Conservation (phyloP, 2,329 filamentous ascomycete species). For the Aspergillus sp. region DNA sequence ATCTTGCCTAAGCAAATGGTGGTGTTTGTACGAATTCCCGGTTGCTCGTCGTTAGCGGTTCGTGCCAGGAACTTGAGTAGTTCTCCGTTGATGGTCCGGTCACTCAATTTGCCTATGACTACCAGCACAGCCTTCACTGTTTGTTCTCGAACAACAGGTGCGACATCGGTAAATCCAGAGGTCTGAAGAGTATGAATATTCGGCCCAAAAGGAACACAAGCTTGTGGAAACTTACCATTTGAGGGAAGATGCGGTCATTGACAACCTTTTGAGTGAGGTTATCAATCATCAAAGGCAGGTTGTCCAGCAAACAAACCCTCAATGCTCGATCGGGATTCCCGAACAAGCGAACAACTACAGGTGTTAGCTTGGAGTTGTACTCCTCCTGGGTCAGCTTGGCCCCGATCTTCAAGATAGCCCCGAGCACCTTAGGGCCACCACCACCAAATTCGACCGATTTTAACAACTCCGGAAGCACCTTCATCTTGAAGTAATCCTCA, state of each 20-base stretch:
- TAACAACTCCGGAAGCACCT: conserved; percentile 88
- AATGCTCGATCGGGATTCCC: conserved; percentile 87
- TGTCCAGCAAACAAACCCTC: conserved; percentile 85
- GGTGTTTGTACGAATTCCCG: conserved; percentile 94
- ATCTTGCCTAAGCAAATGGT: conserved; percentile 98
- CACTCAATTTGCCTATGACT: conserved; percentile 82
- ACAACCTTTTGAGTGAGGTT: conserved; percentile 81
- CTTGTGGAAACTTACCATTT: conserved; percentile 59
- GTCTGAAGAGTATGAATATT: conserved; percentile 49
- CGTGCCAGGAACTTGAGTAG: conserved; percentile 86
- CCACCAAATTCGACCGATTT: conserved; percentile 99
- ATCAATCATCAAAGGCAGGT: conserved; percentile 85
- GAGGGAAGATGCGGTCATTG: conserved; percentile 94
- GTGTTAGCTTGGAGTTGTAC: conserved; percentile 77
- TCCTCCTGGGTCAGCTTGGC: conserved; percentile 84
- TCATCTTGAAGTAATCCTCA: conserved; percentile 97
- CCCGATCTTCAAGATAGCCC: conserved; percentile 84
- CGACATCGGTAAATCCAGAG: conserved; percentile 90
- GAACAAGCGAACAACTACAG: conserved; percentile 83
- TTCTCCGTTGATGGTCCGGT: conserved; percentile 90
- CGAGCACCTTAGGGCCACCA: conserved; percentile 85
- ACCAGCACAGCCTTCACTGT: conserved; percentile 90
- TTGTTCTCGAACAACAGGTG: conserved; percentile 88
- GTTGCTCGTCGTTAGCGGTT: conserved; percentile 95
- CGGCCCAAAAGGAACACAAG: conserved; percentile 13